phyloP scores from a whole-genome alignment of 1,284 basidiomycete genomes.

The Ceratobasidium sp. region DNA sequence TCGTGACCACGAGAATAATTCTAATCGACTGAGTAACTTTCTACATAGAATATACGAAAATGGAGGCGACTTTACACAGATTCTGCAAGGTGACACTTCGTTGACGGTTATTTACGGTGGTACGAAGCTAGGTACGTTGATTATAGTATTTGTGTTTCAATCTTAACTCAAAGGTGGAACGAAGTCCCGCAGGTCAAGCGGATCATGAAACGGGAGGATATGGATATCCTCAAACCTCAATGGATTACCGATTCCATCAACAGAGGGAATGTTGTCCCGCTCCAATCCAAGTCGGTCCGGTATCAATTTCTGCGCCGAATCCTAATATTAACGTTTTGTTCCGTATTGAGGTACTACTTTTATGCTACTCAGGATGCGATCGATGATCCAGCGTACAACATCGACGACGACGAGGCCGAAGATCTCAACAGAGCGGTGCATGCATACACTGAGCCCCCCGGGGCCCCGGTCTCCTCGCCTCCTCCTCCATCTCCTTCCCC shows the following conservation, averaged over 20 bases:
- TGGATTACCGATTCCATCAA: slow-evolving; percentile 87
- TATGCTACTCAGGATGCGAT: slow-evolving; percentile 55
- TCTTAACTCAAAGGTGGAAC: not conserved
- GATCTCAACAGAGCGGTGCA: not conserved
- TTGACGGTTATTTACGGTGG: slow-evolving; percentile 76
- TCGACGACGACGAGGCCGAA: slow-evolving; percentile 46
- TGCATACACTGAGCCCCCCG: too few species aligned
- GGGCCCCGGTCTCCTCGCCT: not conserved
- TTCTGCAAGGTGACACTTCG: slow-evolving; percentile 58
- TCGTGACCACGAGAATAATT: not conserved
- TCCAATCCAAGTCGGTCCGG: slow-evolving; percentile 73
- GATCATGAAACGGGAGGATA: slow-evolving; percentile 48
- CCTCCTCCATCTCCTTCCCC: slow-evolving; percentile 33
- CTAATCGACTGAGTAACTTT: not conserved
- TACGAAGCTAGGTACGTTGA: slow-evolving; percentile 65
- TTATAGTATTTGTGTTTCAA: slow-evolving; percentile 66
- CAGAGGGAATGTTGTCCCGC: slow-evolving; percentile 67
- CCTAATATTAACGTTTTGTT: too few species aligned
- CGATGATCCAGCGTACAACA: slow-evolving; percentile 53
- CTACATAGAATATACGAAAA: slow-evolving; percentile 75
- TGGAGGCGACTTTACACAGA: slow-evolving; percentile 80
- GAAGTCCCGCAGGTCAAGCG: slow-evolving; percentile 48
- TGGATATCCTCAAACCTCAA: slow-evolving; percentile 80
- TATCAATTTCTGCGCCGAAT: not conserved
- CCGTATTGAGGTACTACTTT: slow-evolving; percentile 54